phyloP scores from a whole-genome alignment of 2,329 filamentous ascomycete genomes.

The Aureobasidium mangrovei region DNA sequence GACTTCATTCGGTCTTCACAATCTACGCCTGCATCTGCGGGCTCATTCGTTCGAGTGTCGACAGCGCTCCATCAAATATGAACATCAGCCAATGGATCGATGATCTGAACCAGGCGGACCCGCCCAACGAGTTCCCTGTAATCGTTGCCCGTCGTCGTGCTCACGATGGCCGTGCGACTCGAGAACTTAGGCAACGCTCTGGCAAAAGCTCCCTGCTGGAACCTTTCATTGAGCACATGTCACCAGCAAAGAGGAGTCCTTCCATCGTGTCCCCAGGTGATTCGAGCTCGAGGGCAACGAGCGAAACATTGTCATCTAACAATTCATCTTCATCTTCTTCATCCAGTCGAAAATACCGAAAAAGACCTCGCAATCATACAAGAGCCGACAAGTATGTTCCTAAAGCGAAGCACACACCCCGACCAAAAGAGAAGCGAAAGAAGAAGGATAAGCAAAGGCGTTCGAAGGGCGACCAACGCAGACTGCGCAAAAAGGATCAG shows the following conservation, averaged over 20 bases:
- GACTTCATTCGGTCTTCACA: not conserved
- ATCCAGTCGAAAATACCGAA: constrained; percentile 29
- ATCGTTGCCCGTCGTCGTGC: too few relatives aligned
- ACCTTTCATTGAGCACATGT: not conserved
- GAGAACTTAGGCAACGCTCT: not conserved
- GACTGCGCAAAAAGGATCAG: constrained; percentile 29
- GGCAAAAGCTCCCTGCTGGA: not conserved
- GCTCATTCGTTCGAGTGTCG: not conserved
- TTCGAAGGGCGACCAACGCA: constrained; percentile 24
- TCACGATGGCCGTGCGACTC: not conserved
- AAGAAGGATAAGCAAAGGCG: constrained; percentile 16
- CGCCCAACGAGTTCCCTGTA: not conserved
- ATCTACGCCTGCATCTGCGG: not conserved
- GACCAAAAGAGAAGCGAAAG: constrained; percentile 21
- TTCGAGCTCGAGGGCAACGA: not conserved
- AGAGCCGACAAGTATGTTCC: constrained; percentile 37
- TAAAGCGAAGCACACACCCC: constrained; percentile 24
- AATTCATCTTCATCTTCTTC: not conserved
- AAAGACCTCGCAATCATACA: constrained; percentile 39
- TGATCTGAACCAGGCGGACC: constrained; percentile 24
- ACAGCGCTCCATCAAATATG: constrained; percentile 24
- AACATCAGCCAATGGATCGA: constrained; percentile 39
- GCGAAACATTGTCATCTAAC: not conserved
- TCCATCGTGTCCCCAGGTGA: not conserved
- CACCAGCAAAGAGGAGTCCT: not conserved